Evolutionary conservation across 305 asterid species (phyloP), one percentile per base, ranked within the genome.

Genomic region (Rubia peregrina): DNA sequence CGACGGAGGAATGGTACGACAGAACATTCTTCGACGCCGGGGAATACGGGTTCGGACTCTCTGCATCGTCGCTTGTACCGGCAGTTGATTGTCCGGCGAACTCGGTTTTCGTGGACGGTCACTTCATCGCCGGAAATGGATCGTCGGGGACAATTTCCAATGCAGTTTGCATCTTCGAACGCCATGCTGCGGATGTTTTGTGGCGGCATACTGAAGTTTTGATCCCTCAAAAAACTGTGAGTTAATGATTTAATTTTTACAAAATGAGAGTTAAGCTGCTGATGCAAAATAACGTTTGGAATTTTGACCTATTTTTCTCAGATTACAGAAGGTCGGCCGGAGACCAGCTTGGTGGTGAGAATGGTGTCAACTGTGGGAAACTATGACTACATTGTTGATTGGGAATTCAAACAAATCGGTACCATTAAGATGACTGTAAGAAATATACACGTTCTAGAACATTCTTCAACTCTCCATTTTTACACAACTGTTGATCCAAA

Each of bases 361-460:
- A 84, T 79, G 90, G 93, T 85, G 9, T 68, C 91, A 2, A 71
- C 95, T 22, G 82, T 83, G 30, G 88, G 86, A 63, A 90, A 88
- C 65, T 88, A 90, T 53, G 96, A 90, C 80, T 90, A 86, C 80
- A 66, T 88, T 46, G 81, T 85, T 44, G 96, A 90, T 61, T 90
- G 90, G 89, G 96, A 90, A 72, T 84, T 88, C 84, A 86, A 82
- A 76, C 81, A 80, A 70, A 77, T 80, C 55, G 97, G 95, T 10
- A 57, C 22, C 26, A 84, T 90, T 48, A 85, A 74, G 78, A 89
- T 86, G 43, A 79, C 64, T 5, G 95, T 90, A 75, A 86, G 91
- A 80, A 17, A 1, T 0, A 53, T n/a, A 6, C 59, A 17, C 7
- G 9, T 53, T n/a, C 22, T 57, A 24, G 14, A 12, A 13, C n/a